phyloP scores from a whole-genome alignment of 352 stramenopile genomes.

The Globisporangium camurandrum region DNA sequence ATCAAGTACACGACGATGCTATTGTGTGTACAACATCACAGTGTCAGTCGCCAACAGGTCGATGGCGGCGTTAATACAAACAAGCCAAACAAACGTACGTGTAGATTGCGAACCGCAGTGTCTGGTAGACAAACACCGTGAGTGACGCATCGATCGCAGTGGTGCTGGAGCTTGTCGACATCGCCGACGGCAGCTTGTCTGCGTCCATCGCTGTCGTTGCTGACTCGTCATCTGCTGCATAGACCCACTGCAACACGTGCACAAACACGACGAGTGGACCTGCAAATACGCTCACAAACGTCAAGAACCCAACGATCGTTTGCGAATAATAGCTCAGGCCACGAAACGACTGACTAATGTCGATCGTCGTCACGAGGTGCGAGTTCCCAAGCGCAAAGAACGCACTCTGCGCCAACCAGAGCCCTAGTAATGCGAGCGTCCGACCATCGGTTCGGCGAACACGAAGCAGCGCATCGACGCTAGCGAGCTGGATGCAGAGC shows the following conservation, averaged over 20 bases:
- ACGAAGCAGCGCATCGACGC: slow-evolving; percentile 17
- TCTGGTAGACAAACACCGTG: slow-evolving; percentile 46
- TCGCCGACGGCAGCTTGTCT: neutral
- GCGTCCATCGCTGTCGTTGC: neutral
- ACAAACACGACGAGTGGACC: slow-evolving; percentile 60
- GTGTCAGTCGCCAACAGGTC: neutral
- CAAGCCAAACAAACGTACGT: slow-evolving; percentile 28
- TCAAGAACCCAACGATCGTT: slow-evolving; percentile 65
- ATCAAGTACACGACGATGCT: slow-evolving; percentile 83
- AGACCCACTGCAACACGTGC: slow-evolving; percentile 36
- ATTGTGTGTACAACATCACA: slow-evolving; percentile 4
- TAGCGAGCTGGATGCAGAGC: slow-evolving; percentile 39
- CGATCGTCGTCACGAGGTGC: slow-evolving; percentile 84
- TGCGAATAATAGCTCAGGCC: slow-evolving; percentile 76
- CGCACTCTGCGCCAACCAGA: slow-evolving; percentile 52
- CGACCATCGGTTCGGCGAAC: neutral
- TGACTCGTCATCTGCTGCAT: neutral
- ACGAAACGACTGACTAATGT: slow-evolving; percentile 86
- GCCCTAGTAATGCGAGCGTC: slow-evolving; percentile 18
- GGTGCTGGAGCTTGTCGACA: slow-evolving; percentile 1
- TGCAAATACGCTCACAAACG: slow-evolving; percentile 67
- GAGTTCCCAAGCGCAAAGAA: slow-evolving; percentile 87
- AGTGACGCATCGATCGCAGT: slow-evolving; percentile 11
- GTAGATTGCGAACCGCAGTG: slow-evolving; percentile 55
- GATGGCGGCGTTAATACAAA: neutral